These are phyloP conservation scores for Malbranchea zuffiana DNA, from an alignment of 2,329 filamentous ascomycete genomes.

Conservation along the genomic window DNA sequence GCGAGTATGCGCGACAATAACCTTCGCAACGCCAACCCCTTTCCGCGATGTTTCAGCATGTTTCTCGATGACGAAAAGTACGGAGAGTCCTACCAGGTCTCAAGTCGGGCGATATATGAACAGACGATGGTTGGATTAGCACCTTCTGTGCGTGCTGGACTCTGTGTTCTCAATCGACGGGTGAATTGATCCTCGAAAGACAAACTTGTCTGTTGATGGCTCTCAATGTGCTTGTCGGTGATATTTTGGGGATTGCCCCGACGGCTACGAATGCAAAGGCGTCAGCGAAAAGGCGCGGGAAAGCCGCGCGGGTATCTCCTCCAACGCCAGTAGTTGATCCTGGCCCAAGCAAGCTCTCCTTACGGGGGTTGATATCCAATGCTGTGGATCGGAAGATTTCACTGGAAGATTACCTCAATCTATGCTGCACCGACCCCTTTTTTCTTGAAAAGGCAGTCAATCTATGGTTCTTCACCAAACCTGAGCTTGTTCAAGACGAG, in stretches of 20 bases:
- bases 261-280: no score
- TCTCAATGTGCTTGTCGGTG: slow-evolving; percentile 36
- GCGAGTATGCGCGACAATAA: slow-evolving; percentile 26
- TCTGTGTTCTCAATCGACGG: slow-evolving; percentile 16
- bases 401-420: slow-evolving; percentile 26
- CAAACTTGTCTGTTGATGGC: slow-evolving; percentile 29
- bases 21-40: slow-evolving; percentile 23
- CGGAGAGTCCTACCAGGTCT: slow-evolving; percentile 26
- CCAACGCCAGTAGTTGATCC: slow-evolving; percentile 25
- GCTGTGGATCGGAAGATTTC: slow-evolving; percentile 27
- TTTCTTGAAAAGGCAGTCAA: slow-evolving; percentile 14
- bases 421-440: slow-evolving; percentile 18
- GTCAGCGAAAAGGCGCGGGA: no score
- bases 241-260: no score
- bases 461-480: slow-evolving; percentile 30
- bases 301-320: slow-evolving; percentile 26
- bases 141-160: slow-evolving; percentile 16
- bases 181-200: slow-evolving; percentile 30
- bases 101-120: slow-evolving; percentile 12
- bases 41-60: slow-evolving; percentile 28
- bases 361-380: slow-evolving; percentile 24
- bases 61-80: slow-evolving; percentile 31
- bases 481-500: slow-evolving; percentile 38
- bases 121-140: slow-evolving; percentile 17
- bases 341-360: slow-evolving; percentile 20